Base-by-base conservation (phyloP, 495 filamentous ascomycete species). In the Daldinia bambusicola region DNA sequence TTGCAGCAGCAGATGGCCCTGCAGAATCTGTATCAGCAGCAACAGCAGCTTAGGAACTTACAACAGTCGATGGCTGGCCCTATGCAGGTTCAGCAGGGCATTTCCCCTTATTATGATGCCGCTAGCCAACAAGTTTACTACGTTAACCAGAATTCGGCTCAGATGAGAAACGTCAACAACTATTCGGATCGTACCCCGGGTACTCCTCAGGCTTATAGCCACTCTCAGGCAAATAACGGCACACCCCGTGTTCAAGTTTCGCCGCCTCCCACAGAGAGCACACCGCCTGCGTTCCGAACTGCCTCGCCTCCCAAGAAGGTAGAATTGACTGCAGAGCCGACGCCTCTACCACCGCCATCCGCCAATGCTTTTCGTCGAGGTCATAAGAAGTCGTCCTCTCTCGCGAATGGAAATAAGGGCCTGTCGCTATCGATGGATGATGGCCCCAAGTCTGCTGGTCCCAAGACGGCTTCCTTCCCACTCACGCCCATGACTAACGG, bases 381-480 rank as follows among this genome's bases (percentile, higher is more conserved):
- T 34, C 94, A 98, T 81, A 93, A 94, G 81, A 98, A 97, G 86
- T 87, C 89, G 13, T 88, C 89, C n/a, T 95, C 95, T 2, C 89
- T 94, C 48, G 88, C 87, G 18, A 89, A 89, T 61, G 85, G 81
- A 50, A 83, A 85, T 72, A 90, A 86, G 75, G 80, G 82, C 20
- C 82, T 89, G 63, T 85, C 87, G 45, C 85, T 86, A n/a, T 78
- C 87, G 57, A 82, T 80, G 34, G 82, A 86, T 12, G 88, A 88
- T 34, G 79, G 82, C 8, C 82, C 83, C 20, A 92, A 89, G 79
- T 85, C 83, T 30, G 81, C 88, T 18, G 90, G 91, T 2, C 93
- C 93, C 37, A 94, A 91, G 79, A 93, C 93, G 56, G 84, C 87
- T 12, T 87, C 89, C 55, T 86, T 96, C 72, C 93, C 95, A 4